Base-by-base conservation (phyloP, 371 early-diverging fungal species). In the Hamiltosporidium tvaerminnensis region DNA sequence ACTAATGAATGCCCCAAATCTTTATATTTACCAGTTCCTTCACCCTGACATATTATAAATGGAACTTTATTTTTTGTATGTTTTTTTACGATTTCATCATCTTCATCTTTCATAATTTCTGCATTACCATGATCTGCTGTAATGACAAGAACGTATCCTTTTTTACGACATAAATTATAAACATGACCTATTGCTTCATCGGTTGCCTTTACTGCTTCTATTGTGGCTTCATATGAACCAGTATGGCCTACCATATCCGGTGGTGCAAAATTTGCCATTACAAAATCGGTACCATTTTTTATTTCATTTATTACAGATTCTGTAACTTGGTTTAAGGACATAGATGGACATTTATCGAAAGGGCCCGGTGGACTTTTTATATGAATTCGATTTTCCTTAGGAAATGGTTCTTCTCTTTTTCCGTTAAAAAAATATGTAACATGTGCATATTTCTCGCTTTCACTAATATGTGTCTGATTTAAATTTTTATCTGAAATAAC, bases 341-440 rank as follows among this genome's bases (percentile, higher is more conserved):
- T 96, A 74, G 85, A 86, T 35, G 99, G 99, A 1, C 96, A 97
- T 77, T 86, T 87, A 59, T 92, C 92, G n/a, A n/a, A n/a, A n/a
- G n/a, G n/a, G n/a, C n/a, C n/a, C n/a, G n/a, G n/a, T n/a, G n/a
- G n/a, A 49, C 89, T 88, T 33, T 86, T 79, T 57, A 92, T 82
- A 79, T 96, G 73, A 65, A 84, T 85, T 65, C 95, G 88, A 52
- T 87, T 84, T 81, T 96, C 96, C 55, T 77, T 76, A 36, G 76
- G 63, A 77, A 86, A 91, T 73, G 87, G 85, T 48, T 85, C 84
- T 78, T 93, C 94, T 35, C 84, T 81, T 48, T 95, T 95, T 60
- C 99, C 99, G 81, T 96, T 94, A 82, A 96, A 96, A 86, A 98
- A 98, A 85, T 95, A 98, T 56, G 99, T 98, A 41, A 98, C 97